Conservation (phyloP, 2,329 filamentous ascomycete species). For the Aphanocladium album region DNA sequence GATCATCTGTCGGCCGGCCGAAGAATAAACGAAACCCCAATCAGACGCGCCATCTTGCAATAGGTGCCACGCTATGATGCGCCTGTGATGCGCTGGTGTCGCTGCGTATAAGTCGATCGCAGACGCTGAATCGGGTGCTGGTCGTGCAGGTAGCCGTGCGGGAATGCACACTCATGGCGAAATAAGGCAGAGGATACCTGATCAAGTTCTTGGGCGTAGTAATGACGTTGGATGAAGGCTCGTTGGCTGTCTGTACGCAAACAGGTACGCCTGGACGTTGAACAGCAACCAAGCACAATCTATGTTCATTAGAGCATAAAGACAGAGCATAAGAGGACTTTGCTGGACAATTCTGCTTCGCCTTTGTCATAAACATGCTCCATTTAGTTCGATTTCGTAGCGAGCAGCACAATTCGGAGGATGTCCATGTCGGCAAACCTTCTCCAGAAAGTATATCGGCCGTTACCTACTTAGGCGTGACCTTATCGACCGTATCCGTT, state of each 20-base stretch:
- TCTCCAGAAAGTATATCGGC: not conserved
- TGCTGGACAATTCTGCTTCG: not conserved
- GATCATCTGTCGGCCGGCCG: not conserved
- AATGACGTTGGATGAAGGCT: not conserved
- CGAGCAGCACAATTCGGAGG: not conserved
- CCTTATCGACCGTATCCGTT: no score
- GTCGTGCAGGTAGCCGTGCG: not conserved
- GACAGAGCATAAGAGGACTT: not conserved
- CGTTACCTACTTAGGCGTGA: not conserved
- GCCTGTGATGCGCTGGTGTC: not conserved
- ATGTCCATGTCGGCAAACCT: not conserved
- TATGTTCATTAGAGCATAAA: not conserved
- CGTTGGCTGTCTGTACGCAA: not conserved
- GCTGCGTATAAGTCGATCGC: not conserved
- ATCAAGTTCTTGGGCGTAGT: not conserved
- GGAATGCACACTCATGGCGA: not conserved
- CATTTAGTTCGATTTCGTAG: not conserved
- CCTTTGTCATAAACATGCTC: not conserved
- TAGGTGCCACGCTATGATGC: not conserved
- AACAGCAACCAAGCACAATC: not conserved
- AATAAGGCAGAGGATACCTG: not conserved
- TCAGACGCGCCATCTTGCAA: not conserved
- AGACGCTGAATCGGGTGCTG: not conserved
- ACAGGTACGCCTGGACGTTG: not conserved
- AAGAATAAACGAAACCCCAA: not conserved